A percentile compares a stretch with the other conserved stretches of the same genome.
These are phyloP conservation scores for Pseudotulostoma volvatum DNA, from an alignment of 495 filamentous ascomycete genomes.

Conservation along the genomic window DNA sequence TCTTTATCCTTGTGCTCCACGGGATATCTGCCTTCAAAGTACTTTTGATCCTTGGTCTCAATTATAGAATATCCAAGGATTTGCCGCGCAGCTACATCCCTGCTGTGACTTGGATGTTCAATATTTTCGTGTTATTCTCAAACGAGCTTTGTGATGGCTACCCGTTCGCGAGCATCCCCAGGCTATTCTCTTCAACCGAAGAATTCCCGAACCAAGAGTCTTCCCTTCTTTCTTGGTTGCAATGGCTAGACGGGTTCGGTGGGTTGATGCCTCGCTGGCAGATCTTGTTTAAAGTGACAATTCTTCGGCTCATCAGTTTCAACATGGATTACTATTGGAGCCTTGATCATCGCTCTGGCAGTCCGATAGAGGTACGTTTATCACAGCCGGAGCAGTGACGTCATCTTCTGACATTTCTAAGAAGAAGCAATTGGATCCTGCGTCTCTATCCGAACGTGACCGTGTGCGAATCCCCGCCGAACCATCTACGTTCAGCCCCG, in stretches of 20 bases:
- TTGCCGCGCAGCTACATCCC: constrained; percentile 54
- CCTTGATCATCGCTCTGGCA: constrained; percentile 43
- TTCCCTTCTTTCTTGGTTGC: constrained; percentile 37
- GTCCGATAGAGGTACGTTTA: constrained; percentile 64
- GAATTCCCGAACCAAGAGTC: constrained; percentile 15
- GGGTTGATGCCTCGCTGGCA: constrained; percentile 83
- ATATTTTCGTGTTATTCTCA: constrained; percentile 68
- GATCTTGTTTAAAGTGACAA: constrained; percentile 92
- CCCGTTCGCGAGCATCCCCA: constrained; percentile 43
- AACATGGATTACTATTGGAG: constrained; percentile 97
- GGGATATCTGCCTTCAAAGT: constrained; percentile 77
- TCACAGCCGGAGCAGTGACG: constrained; percentile 1
- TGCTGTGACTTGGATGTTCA: constrained; percentile 81
- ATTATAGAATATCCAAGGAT: constrained; percentile 58
- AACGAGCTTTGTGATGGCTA: constrained; percentile 80
- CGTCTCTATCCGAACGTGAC: constrained; percentile 72
- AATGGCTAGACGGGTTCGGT: constrained; percentile 55
- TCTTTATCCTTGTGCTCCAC: constrained; percentile 67
- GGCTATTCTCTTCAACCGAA: constrained; percentile 28
- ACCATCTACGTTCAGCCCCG: constrained; percentile 48
- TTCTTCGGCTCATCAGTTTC: constrained; percentile 85
- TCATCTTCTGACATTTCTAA: constrained; percentile 49
- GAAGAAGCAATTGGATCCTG: constrained; percentile 94
- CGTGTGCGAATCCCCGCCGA: constrained; percentile 61
- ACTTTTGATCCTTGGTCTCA: constrained; percentile 58